Conservation (phyloP, 805 yeast species). For the Groenewaldozyma salmanticensis region DNA sequence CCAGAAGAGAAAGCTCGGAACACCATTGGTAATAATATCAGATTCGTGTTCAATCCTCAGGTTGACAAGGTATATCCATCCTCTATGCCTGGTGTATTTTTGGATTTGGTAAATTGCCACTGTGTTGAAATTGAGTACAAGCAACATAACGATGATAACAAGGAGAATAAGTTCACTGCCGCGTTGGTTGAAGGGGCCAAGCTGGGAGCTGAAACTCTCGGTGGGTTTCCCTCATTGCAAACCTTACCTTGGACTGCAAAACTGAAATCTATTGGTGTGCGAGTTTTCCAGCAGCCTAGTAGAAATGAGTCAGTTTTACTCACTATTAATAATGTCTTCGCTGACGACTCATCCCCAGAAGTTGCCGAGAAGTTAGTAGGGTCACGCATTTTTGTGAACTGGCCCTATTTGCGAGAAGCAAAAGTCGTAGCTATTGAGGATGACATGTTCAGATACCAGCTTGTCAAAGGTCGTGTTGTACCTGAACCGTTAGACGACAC, state of each 20-base stretch:
- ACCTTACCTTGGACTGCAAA: conserved; percentile 50
- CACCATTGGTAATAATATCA: conserved; percentile 57
- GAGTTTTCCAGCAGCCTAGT: conserved; percentile 78
- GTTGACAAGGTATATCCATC: conserved; percentile 55
- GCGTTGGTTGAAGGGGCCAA: conserved; percentile 61
- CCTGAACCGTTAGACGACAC: conserved; percentile 33
- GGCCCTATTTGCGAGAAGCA: conserved; percentile 89
- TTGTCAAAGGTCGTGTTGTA: conserved; percentile 5
- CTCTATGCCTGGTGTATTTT: conserved; percentile 67
- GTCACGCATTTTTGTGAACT: conserved; percentile 59
- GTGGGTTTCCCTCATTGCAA: conserved; percentile 83
- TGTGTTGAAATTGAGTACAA: conserved; percentile 49
- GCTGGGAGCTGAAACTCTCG: conserved; percentile 59
- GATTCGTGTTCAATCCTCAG: conserved; percentile 70
- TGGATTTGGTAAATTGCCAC: conserved; percentile 69
- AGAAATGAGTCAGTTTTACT: conserved; percentile 74
- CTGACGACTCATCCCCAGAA: conserved; percentile 40
- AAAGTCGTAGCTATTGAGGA: conserved; percentile 56
- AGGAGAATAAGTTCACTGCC: conserved; percentile 26
- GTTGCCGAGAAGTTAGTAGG: conserved; percentile 55
- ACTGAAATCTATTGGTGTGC: conserved; percentile 52
- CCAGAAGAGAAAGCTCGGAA: conserved; percentile 70
- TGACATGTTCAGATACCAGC: conserved; percentile 38
- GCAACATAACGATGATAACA: neutral
- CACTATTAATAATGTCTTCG: conserved; percentile 40